Base-by-base conservation (phyloP, 371 early-diverging fungal genomes). In the Apophysomyces elegans region DNA sequence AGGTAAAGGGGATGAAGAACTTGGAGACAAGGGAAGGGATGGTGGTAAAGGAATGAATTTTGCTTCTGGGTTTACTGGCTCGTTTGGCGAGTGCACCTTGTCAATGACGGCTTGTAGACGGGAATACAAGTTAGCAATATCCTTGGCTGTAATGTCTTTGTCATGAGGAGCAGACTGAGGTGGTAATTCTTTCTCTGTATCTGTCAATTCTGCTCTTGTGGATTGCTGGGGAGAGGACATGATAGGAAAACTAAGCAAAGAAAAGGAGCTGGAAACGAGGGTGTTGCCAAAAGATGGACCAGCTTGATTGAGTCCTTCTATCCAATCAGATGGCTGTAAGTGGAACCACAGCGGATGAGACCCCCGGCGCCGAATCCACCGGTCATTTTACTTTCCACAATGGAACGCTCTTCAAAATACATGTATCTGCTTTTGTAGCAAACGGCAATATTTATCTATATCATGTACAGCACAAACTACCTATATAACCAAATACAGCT, bases 111-210 rank as follows among this genome's bases (percentile, higher is more conserved):
- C 80, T 65, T 85, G 84, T 46, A 87, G 67, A 43, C 82, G 80
- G 7, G 84, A 80, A 61, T 87, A 87, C 0, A 87, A 74, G 41
- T 81, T 79, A 56, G 84, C 80, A 68, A 87, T 87, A 63, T 84
- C 83, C 66, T 84, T 79, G 11, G 76, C 74, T 37, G 79, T 77
- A 56, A 77, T 75, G 56, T 81, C 75, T 61, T 72, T 59, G 41
- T 45, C 61, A 57, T 58, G 39, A 37, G 54, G 16, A 16, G 13
- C 16, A 14, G 16, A 26, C 12, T n/a, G 56, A 18, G 45, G 41
- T 11, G 41, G 14, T 7, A 39, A 21, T 7, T 18, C 37, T 12
- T 38, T 54, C 21, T 63, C 56, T 39, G 41, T 39, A 26, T n/a
- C 14, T 50, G 35, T 35, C 9, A 50, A 50, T 50, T 50, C 54